phyloP scores from a whole-genome alignment of 805 yeast species.

The Zygosaccharomyces pseudorouxii region DNA sequence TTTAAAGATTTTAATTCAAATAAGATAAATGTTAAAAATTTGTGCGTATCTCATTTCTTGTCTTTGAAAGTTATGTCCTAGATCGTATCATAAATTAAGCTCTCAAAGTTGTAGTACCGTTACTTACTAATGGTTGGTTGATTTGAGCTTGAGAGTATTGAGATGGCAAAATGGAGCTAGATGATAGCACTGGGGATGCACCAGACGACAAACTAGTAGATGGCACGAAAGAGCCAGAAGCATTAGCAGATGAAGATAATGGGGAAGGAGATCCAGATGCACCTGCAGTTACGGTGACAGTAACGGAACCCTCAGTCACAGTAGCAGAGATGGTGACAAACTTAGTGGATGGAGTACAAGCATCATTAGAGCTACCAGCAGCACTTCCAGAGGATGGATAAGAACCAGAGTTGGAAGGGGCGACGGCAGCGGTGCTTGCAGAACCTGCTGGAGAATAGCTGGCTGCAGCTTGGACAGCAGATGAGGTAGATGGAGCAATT shows the following conservation, averaged over 20 bases:
- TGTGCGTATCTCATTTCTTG: not conserved
- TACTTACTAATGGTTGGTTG: not conserved
- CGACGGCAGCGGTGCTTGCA: constrained; percentile 5
- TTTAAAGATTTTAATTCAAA: not conserved
- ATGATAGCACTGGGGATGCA: not conserved
- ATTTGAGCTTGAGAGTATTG: not conserved
- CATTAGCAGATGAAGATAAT: not conserved
- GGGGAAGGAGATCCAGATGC: not conserved
- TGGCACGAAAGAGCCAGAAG: not conserved
- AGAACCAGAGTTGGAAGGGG: constrained; percentile 6
- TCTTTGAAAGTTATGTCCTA: not conserved
- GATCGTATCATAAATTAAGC: not conserved
- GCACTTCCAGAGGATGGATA: constrained; percentile 7
- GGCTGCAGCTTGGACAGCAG: constrained; percentile 1
- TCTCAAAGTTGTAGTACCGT: constrained; percentile 1
- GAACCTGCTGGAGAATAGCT: constrained; percentile 1
- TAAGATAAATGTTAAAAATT: not conserved
- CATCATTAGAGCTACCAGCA: constrained; percentile 3
- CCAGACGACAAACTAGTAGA: not conserved
- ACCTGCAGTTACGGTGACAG: constrained; percentile 18
- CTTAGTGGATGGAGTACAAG: constrained; percentile 17
- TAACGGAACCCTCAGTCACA: constrained; percentile 21
- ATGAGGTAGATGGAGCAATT: not conserved
- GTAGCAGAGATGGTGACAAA: constrained; percentile 18
- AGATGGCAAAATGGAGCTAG: not conserved